Evolutionary conservation across 176 grass and related monocot species (phyloP).

Genomic region (Poa pratensis): DNA sequence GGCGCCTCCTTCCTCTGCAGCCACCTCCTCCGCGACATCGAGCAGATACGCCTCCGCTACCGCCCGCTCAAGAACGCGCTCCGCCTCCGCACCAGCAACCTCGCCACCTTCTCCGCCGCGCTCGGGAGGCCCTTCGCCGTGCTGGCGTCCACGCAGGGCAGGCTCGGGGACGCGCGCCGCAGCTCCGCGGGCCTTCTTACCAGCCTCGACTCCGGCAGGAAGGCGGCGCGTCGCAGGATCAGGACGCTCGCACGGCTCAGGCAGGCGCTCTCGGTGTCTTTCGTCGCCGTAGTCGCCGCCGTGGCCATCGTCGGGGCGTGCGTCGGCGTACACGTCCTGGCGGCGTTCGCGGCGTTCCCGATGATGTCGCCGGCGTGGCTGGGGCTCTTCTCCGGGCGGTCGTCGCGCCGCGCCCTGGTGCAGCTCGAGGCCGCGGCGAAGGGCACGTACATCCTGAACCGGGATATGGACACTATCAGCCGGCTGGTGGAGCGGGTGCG

Average conservation of each 20-base stretch:
- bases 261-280: conserved; percentile 53
- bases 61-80: conserved; percentile 78
- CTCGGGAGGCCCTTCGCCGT: conserved; percentile 60
- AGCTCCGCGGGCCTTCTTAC: conserved; percentile 65
- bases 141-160: conserved; percentile 55
- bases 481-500: conserved; percentile 73
- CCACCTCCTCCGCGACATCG: conserved; percentile 80
- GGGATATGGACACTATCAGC: conserved; percentile 93
- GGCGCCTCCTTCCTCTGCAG: conserved; percentile 74
- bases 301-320: conserved; percentile 63
- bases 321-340: conserved; percentile 67
- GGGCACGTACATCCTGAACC: conserved; percentile 84
- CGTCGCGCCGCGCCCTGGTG: conserved; percentile 39
- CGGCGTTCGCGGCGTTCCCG: conserved; percentile 57
- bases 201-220: conserved; percentile 63
- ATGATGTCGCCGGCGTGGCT: conserved; percentile 44
- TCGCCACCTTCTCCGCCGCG: conserved; percentile 58
- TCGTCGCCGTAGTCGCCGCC: conserved; percentile 47
- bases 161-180: conserved; percentile 53
- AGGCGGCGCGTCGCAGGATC: conserved; percentile 63
- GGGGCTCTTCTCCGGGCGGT: conserved; percentile 46
- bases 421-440: conserved; percentile 89
- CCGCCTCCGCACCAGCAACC: conserved; percentile 37
- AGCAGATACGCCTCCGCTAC: conserved; percentile 72
- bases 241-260: conserved; percentile 54